Percentiles rank a stretch among this genome's conserved stretches.
These are phyloP conservation scores for Mytilinidion resinicola DNA, from an alignment of 495 filamentous ascomycete species.

Conservation along the genomic window DNA sequence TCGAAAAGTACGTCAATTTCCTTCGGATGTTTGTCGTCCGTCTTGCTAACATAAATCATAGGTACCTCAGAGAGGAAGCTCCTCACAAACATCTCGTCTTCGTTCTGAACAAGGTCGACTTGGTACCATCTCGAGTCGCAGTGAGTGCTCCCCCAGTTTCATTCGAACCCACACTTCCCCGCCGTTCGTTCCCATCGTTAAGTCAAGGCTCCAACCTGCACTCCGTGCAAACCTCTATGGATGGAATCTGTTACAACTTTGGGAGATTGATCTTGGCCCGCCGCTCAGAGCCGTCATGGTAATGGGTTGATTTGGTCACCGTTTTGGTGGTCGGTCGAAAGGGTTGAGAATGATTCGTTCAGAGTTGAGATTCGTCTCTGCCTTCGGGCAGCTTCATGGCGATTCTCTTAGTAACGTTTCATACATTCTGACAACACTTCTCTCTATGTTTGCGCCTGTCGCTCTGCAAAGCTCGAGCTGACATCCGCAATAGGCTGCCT, in stretches of 20 bases:
- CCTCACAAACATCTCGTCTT: conserved; percentile 93
- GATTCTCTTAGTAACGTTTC: conserved; percentile 98
- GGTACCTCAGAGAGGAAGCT: conserved; percentile 68
- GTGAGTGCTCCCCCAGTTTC: conserved; percentile 55
- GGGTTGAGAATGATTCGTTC: conserved; percentile 63
- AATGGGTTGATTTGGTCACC: conserved; percentile 63
- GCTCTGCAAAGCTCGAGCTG: not conserved
- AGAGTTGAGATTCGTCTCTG: conserved; percentile 76
- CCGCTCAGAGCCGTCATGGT: conserved; percentile 50
- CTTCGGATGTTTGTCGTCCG: too few species aligned
- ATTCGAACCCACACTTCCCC: conserved; percentile 8
- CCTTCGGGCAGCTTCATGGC: conserved; percentile 48
- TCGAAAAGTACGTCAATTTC: conserved; percentile 67
- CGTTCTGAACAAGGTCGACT: conserved; percentile 90
- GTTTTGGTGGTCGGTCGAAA: conserved; percentile 70
- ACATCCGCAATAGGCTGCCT: conserved; percentile 57
- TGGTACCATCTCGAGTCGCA: conserved; percentile 87
- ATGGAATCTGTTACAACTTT: conserved; percentile 95
- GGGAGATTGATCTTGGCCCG: conserved; percentile 79
- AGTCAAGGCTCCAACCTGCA: conserved; percentile 86
- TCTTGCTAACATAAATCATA: not conserved
- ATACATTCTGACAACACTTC: conserved; percentile 56
- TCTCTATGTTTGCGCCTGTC: too few species aligned
- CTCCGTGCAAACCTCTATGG: conserved; percentile 51
- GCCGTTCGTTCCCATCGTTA: conserved; percentile 53